phyloP scores from a whole-genome alignment of 768 basidiomycete genomes.

The Lactifluus hygrophoroides region DNA sequence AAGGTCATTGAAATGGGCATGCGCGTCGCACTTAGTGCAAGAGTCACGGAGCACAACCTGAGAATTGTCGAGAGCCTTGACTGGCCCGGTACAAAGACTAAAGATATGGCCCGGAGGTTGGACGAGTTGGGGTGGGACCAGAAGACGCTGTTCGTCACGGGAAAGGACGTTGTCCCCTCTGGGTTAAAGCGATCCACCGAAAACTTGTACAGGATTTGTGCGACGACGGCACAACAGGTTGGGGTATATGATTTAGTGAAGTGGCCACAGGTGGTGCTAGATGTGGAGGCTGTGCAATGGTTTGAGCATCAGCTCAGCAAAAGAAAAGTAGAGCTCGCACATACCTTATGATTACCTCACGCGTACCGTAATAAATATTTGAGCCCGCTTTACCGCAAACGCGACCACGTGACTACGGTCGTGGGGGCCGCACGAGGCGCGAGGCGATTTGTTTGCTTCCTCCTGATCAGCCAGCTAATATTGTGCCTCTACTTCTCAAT shows the following conservation, averaged over 20 bases:
- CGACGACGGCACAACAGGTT: constrained; percentile 55
- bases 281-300: constrained; percentile 72
- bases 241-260: constrained; percentile 78
- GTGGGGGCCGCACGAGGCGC: neutral
- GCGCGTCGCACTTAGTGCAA: constrained; percentile 79
- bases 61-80: constrained; percentile 66
- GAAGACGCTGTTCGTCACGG: constrained; percentile 72
- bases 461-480: too few relatives aligned
- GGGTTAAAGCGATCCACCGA: constrained; percentile 52
- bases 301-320: constrained; percentile 60
- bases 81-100: constrained; percentile 70
- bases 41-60: constrained; percentile 64
- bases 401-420: constrained; percentile 20
- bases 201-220: constrained; percentile 64
- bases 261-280: constrained; percentile 76
- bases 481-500: constrained; percentile 27
- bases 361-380: neutral
- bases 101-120: constrained; percentile 53
- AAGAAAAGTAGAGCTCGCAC: neutral
- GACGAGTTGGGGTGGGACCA: constrained; percentile 50
- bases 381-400: neutral
- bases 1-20: constrained; percentile 92
- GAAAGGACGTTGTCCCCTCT: constrained; percentile 43
- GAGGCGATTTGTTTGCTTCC: too few relatives aligned
- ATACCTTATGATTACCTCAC: neutral